A percentile compares a stretch with the other conserved stretches of the same genome.
These are phyloP conservation scores for Ophiocordyceps robertsii DNA, from an alignment of 2,329 filamentous ascomycete species.

Conservation along the genomic window DNA sequence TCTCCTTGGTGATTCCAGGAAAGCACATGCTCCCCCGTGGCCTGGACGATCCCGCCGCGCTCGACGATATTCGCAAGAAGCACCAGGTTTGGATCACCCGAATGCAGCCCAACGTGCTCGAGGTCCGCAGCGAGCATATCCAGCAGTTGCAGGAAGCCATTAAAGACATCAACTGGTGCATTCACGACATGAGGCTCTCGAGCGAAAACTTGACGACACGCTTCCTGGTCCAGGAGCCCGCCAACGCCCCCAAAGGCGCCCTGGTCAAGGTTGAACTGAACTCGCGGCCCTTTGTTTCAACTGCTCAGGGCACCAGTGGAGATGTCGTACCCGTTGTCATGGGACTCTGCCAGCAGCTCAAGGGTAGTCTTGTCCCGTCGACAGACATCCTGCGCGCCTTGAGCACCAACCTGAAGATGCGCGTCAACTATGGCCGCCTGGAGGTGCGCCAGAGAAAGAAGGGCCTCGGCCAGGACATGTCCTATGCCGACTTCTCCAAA, in stretches of 20 bases:
- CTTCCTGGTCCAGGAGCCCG: slow-evolving; percentile 15
- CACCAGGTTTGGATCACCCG: slow-evolving; percentile 18
- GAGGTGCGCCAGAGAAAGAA: slow-evolving; percentile 13
- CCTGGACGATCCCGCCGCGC: slow-evolving; percentile 8
- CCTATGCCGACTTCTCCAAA: slow-evolving; percentile 11
- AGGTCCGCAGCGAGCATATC: slow-evolving; percentile 11
- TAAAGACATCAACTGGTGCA: slow-evolving; percentile 14
- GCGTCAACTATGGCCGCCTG: slow-evolving; percentile 18
- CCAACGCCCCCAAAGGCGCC: slow-evolving; percentile 3
- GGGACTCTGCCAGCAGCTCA: slow-evolving; percentile 8
- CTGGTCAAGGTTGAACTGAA: slow-evolving; percentile 11
- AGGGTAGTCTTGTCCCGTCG: slow-evolving; percentile 7
- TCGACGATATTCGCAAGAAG: slow-evolving; percentile 15
- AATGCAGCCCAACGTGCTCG: slow-evolving; percentile 10
- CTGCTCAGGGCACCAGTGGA: neutral
- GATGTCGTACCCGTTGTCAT: neutral
- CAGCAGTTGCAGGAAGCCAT: slow-evolving; percentile 14
- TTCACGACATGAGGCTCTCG: slow-evolving; percentile 18
- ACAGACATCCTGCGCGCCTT: slow-evolving; percentile 12
- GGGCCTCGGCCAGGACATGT: slow-evolving; percentile 8
- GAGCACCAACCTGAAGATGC: slow-evolving; percentile 14
- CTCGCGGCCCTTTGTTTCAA: slow-evolving; percentile 9
- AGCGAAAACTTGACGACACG: slow-evolving; percentile 9
- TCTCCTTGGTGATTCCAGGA: slow-evolving; percentile 15
- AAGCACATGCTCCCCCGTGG: slow-evolving; percentile 12